A percentile compares a stretch with the other conserved stretches of the same genome.
phyloP scores from a whole-genome alignment of 78 protist species.

The Dictyostelium brefeldianum region DNA sequence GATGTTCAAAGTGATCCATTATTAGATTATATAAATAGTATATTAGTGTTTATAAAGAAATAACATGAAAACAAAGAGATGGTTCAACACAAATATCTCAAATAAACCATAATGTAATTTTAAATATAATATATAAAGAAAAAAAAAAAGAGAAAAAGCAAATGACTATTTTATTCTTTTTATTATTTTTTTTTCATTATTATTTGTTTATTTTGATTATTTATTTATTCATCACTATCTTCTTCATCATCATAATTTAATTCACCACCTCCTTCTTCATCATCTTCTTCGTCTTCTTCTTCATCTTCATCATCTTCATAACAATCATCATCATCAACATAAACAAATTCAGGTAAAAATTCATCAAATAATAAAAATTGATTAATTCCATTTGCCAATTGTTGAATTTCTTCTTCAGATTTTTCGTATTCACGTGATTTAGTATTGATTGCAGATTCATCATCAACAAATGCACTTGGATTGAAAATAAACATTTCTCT shows the following conservation, averaged over 20 bases:
- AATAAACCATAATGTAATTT: neutral
- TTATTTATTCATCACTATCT: slow-evolving; percentile 42
- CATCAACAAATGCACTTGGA: slow-evolving; percentile 87
- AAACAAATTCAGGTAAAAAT: slow-evolving; percentile 47
- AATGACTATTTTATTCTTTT: neutral
- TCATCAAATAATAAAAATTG: slow-evolving; percentile 55
- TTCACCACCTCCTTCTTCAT: slow-evolving; percentile 30
- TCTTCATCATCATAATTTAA: slow-evolving; percentile 31
- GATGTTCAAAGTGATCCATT: neutral
- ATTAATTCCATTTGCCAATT: slow-evolving; percentile 1
- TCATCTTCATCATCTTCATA: slow-evolving; percentile 62
- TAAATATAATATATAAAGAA: too few species aligned
- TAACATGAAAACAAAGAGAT: neutral
- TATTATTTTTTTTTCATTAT: neutral
- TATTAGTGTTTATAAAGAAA: neutral
- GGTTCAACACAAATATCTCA: neutral
- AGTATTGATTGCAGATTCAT: slow-evolving; percentile 79
- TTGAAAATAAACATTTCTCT: slow-evolving; percentile 90
- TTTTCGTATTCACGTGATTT: slow-evolving; percentile 32
- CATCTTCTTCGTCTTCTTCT: slow-evolving; percentile 20
- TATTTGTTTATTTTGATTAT: neutral
- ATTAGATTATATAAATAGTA: neutral
- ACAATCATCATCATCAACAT: slow-evolving; percentile 2
- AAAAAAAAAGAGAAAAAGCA: too few species aligned
- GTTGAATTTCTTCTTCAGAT: slow-evolving; percentile 13